A percentile compares a stretch with the other conserved stretches of the same genome.
Conservation (phyloP, 225 moss, liverwort and hornwort species). For the Lunularia cruciata region DNA sequence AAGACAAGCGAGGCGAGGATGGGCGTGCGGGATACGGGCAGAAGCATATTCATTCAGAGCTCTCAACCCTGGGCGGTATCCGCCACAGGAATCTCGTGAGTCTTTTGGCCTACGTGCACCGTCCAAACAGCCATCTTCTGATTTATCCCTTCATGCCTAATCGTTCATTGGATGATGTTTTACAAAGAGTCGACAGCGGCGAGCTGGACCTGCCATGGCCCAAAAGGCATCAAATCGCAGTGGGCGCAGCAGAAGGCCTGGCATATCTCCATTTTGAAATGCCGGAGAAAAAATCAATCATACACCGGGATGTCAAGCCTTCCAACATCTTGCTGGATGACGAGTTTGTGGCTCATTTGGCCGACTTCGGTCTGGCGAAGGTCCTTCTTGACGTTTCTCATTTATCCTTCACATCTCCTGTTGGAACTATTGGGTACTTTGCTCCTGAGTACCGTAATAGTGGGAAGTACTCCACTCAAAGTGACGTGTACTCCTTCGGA, state of each 20-base stretch:
- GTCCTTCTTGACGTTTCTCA: constrained; percentile 58
- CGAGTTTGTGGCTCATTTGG: constrained; percentile 54
- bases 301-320: constrained; percentile 47
- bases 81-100: constrained; percentile 71
- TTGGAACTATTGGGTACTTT: constrained; percentile 73
- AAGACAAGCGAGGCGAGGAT: constrained; percentile 34
- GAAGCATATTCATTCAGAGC: constrained; percentile 72
- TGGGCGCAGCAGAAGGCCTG: constrained; percentile 61
- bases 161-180: constrained; percentile 56
- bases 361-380: constrained; percentile 79
- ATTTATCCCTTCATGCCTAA: constrained; percentile 62
- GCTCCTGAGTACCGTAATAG: constrained; percentile 75
- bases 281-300: constrained; percentile 52
- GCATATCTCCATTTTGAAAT: constrained; percentile 66
- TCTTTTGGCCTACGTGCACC: constrained; percentile 57
- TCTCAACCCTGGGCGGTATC: constrained; percentile 70
- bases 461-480: constrained; percentile 60
- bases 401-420: constrained; percentile 54
- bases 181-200: constrained; percentile 44
- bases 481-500: constrained; percentile 66
- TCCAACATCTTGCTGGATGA: constrained; percentile 40
- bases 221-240: constrained; percentile 60
- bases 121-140: constrained; percentile 53
- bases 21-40: constrained; percentile 28
- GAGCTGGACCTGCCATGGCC: constrained; percentile 61